Percentiles rank a stretch among this genome's conserved stretches.
phyloP scores from a whole-genome alignment of 2,329 filamentous ascomycete species.

The Setomelanomma holmii region DNA sequence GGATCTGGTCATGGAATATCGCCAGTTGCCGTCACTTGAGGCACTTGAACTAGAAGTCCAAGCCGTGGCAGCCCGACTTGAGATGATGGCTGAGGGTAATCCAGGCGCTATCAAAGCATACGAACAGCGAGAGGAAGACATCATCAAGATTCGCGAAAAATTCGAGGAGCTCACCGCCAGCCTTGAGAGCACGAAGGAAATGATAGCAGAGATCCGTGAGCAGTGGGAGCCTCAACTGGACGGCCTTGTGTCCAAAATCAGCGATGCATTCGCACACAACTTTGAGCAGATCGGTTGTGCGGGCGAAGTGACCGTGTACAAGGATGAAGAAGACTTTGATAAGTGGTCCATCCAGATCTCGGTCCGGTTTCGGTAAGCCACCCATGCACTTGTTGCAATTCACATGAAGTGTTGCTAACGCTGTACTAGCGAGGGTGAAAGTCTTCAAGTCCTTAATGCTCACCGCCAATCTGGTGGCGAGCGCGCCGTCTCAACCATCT shows the following conservation, averaged over 20 bases:
- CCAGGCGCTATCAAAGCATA: slow-evolving; percentile 78
- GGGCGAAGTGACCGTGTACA: slow-evolving; percentile 86
- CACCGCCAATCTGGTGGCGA: slow-evolving; percentile 97
- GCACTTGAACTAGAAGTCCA: slow-evolving; percentile 76
- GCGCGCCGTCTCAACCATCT: slow-evolving; percentile 94
- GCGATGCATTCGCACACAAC: slow-evolving; percentile 88
- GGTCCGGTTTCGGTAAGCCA: slow-evolving; percentile 85
- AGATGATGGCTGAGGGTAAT: slow-evolving; percentile 80
- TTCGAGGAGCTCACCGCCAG: slow-evolving; percentile 62
- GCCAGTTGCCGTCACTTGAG: slow-evolving; percentile 50
- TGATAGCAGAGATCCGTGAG: slow-evolving; percentile 71
- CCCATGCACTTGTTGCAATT: neutral
- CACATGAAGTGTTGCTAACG: slow-evolving; percentile 11
- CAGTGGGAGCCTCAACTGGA: slow-evolving; percentile 88
- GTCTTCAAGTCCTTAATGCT: slow-evolving; percentile 82
- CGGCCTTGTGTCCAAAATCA: slow-evolving; percentile 78
- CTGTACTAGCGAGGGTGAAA: slow-evolving; percentile 66
- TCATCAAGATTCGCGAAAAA: slow-evolving; percentile 69
- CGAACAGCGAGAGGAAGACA: slow-evolving; percentile 60
- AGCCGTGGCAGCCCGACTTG: slow-evolving; percentile 75
- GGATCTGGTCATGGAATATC: slow-evolving; percentile 26
- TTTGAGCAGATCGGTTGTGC: slow-evolving; percentile 94
- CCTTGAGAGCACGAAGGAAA: slow-evolving; percentile 62
- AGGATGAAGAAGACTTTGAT: slow-evolving; percentile 88
- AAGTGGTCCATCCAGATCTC: slow-evolving; percentile 92